Percentiles rank a stretch among this genome's conserved stretches.
Evolutionary conservation across 2,329 filamentous ascomycete species (phyloP).

Genomic region (Orbilia brochopaga): DNA sequence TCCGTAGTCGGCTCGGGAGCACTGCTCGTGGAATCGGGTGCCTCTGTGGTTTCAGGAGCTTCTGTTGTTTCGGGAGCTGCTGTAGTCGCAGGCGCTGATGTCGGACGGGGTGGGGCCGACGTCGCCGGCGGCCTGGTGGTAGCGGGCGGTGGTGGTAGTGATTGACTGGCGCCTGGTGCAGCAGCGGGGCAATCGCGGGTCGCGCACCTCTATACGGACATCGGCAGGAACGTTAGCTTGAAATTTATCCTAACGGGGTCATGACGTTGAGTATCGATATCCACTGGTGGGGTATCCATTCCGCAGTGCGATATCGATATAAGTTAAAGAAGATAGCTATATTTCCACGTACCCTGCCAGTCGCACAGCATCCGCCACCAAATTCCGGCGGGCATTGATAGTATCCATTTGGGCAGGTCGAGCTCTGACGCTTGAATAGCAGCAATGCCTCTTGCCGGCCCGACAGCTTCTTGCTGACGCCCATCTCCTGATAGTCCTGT

Average conservation of each 20-base stretch:
- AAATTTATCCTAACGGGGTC: not conserved
- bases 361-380: slow-evolving; percentile 41
- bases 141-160: slow-evolving; percentile 12
- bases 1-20: slow-evolving; percentile 6
- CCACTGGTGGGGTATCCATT: no score
- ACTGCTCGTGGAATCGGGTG: slow-evolving; percentile 7
- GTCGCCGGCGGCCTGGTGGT: not conserved
- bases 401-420: slow-evolving; percentile 19
- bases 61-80: not conserved
- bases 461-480: slow-evolving; percentile 11
- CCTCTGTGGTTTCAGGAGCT: slow-evolving; percentile 5
- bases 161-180: slow-evolving; percentile 1
- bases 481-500: slow-evolving; percentile 22
- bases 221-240: not conserved
- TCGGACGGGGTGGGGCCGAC: not conserved
- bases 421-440: slow-evolving; percentile 33
- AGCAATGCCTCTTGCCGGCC: slow-evolving; percentile 42
- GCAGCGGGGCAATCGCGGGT: slow-evolving; percentile 35
- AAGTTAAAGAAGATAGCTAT: not conserved
- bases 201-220: slow-evolving; percentile 32
- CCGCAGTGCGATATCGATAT: no score
- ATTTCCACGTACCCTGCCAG: slow-evolving; percentile 39
- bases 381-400: slow-evolving; percentile 34
- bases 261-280: not conserved
- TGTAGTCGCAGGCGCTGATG: not conserved